Conservation (phyloP, 1,284 basidiomycete genomes). For the Ceraceosorus guamensis region DNA sequence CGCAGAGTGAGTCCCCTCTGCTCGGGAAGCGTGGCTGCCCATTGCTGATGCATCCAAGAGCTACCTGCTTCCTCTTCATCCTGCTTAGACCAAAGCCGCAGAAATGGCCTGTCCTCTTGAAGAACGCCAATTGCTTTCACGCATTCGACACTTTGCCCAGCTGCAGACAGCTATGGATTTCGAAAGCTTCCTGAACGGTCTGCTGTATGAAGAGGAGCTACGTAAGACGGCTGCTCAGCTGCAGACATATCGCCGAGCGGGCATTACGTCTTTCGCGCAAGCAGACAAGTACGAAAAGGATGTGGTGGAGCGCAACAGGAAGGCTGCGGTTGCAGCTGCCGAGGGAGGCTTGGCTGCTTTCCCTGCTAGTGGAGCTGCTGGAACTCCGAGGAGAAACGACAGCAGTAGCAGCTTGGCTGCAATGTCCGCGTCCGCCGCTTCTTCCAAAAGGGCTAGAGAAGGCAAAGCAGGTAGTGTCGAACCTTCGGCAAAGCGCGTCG, state of each 20-base stretch:
- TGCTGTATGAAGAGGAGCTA: conserved; percentile 55
- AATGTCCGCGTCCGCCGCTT: conserved; percentile 5
- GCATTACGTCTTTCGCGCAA: conserved; percentile 40
- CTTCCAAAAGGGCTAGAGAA: conserved; percentile 6
- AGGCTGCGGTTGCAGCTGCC: conserved; percentile 28
- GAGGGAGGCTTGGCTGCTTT: conserved; percentile 38
- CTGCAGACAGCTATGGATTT: conserved; percentile 88
- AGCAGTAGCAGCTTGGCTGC: not conserved
- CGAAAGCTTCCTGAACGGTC: conserved; percentile 77
- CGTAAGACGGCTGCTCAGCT: conserved; percentile 35
- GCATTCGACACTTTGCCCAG: conserved; percentile 83
- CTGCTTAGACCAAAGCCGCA: conserved; percentile 68
- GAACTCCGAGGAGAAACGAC: conserved; percentile 11
- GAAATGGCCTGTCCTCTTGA: conserved; percentile 87
- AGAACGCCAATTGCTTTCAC: conserved; percentile 80
- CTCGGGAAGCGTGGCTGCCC: not conserved
- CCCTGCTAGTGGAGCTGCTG: conserved; percentile 27
- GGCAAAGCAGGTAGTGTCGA: conserved; percentile 17
- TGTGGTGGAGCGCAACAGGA: conserved; percentile 37
- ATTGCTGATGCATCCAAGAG: not conserved
- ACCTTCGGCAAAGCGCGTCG: conserved; percentile 2
- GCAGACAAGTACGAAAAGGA: conserved; percentile 40
- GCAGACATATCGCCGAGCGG: conserved; percentile 42
- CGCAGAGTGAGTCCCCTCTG: conserved; percentile 63
- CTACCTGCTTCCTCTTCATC: not conserved